Conservation (phyloP, 108 stramenopile genomes). For the Cyclotella kingstonii region DNA sequence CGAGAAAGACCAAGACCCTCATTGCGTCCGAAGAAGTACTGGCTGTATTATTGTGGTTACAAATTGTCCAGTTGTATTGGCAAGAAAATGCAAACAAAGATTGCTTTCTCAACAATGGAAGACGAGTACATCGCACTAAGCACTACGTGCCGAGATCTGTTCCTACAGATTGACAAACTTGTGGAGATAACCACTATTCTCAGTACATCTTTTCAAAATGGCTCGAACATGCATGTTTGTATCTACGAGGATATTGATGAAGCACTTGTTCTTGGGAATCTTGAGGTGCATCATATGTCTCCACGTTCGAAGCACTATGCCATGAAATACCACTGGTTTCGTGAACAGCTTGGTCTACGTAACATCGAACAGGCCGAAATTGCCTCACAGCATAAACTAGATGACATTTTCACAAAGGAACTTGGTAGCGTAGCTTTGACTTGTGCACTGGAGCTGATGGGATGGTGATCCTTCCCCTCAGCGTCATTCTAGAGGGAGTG, state of each 20-base stretch:
- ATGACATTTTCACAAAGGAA: conserved; percentile 1
- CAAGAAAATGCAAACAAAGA: not conserved
- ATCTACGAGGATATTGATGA: not conserved
- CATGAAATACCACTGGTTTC: conserved; percentile 5
- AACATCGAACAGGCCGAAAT: not conserved
- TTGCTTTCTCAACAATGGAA: conserved; percentile 2
- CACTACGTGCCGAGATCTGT: not conserved
- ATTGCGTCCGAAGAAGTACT: conserved; percentile 33
- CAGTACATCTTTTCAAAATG: not conserved
- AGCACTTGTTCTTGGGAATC: not conserved
- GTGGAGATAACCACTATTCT: not conserved
- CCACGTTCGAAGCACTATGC: not conserved
- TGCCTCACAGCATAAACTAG: not conserved
- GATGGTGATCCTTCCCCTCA: too few relatives aligned
- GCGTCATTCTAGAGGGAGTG: too few relatives aligned
- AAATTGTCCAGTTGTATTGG: conserved; percentile 13
- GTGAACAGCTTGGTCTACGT: not conserved
- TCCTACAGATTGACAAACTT: not conserved
- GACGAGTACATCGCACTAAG: conserved; percentile 1
- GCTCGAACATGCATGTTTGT: not conserved
- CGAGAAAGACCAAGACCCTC: conserved; percentile 35
- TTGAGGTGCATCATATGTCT: not conserved
- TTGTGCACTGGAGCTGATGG: too few relatives aligned
- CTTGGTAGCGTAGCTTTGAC: too few relatives aligned
- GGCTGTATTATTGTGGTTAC: conserved; percentile 47